Percentiles rank a stretch among this genome's conserved stretches.
These are phyloP conservation scores for Paxillus rubicundulus DNA, from an alignment of 768 basidiomycete species.

Conservation along the genomic window DNA sequence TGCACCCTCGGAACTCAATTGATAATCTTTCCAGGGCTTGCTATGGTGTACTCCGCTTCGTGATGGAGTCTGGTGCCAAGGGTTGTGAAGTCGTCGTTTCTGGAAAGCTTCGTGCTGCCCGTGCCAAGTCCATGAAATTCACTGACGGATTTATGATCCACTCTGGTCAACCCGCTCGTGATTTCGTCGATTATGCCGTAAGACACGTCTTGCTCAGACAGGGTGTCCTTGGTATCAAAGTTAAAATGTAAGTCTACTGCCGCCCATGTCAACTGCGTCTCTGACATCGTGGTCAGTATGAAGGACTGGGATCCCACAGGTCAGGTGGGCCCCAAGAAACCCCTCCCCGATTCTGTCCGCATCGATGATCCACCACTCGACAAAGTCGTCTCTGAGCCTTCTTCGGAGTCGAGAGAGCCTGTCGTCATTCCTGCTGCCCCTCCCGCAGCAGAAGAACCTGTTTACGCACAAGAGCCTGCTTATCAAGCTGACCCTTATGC, in stretches of 20 bases:
- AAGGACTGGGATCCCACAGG: conserved; percentile 95
- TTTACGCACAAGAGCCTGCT: conserved; percentile 30
- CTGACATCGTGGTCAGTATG: conserved; percentile 62
- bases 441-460: conserved; percentile 52
- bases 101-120: conserved; percentile 98
- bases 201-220: conserved; percentile 97
- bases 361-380: conserved; percentile 88
- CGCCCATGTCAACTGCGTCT: neutral
- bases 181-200: conserved; percentile 97
- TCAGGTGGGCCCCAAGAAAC: conserved; percentile 82
- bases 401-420: conserved; percentile 85
- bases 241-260: conserved; percentile 78
- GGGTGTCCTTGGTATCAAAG: conserved; percentile 99
- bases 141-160: conserved; percentile 99
- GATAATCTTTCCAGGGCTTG: conserved; percentile 61
- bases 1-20: neutral
- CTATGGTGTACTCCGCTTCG: conserved; percentile 99
- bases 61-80: conserved; percentile 99
- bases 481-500: conserved; percentile 43
- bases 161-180: conserved; percentile 95
- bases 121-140: conserved; percentile 99
- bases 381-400: conserved; percentile 85
- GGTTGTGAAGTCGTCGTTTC: conserved; percentile 99
- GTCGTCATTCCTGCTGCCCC: conserved; percentile 46
- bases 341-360: conserved; percentile 91